A percentile compares a stretch with the other conserved stretches of the same genome.
Conservation (phyloP, 1,139 yeast species). For the Hanseniaspora gamundiae region DNA sequence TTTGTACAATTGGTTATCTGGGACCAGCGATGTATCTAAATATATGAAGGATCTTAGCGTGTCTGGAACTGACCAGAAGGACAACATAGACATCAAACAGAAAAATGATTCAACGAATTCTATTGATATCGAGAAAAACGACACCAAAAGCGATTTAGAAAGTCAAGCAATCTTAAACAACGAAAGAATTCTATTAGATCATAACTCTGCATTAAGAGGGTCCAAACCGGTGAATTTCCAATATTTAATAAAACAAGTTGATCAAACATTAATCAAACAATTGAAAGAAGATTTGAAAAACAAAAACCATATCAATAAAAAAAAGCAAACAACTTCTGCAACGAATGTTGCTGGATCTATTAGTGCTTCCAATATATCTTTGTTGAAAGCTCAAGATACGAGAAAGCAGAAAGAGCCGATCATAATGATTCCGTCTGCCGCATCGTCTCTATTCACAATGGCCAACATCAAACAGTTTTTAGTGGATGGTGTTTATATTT, state of each 20-base stretch:
- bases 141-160: slow-evolving; percentile 1
- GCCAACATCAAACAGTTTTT: slow-evolving; percentile 72
- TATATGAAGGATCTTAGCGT: slow-evolving; percentile 27
- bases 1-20: slow-evolving; percentile 67
- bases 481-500: slow-evolving; percentile 61
- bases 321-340: slow-evolving; percentile 9
- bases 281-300: slow-evolving; percentile 27
- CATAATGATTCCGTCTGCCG: slow-evolving; percentile 84
- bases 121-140: slow-evolving; percentile 5
- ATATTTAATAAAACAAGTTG: slow-evolving; percentile 60
- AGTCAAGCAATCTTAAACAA: slow-evolving; percentile 2
- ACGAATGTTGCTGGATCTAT: slow-evolving; percentile 6
- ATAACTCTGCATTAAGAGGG: slow-evolving; percentile 73
- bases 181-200: slow-evolving; percentile 65
- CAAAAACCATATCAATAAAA: slow-evolving; percentile 1
- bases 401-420: slow-evolving; percentile 62
- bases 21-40: slow-evolving; percentile 46
- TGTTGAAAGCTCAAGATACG: slow-evolving; percentile 10
- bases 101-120: too few relatives aligned
- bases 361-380: slow-evolving; percentile 3
- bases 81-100: too few relatives aligned
- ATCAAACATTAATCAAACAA: slow-evolving; percentile 46
- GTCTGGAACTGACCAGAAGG: too few relatives aligned
- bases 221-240: slow-evolving; percentile 61
- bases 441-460: slow-evolving; percentile 77